phyloP scores from a whole-genome alignment of 768 basidiomycete genomes.

The Lepiota brunneoincarnata region DNA sequence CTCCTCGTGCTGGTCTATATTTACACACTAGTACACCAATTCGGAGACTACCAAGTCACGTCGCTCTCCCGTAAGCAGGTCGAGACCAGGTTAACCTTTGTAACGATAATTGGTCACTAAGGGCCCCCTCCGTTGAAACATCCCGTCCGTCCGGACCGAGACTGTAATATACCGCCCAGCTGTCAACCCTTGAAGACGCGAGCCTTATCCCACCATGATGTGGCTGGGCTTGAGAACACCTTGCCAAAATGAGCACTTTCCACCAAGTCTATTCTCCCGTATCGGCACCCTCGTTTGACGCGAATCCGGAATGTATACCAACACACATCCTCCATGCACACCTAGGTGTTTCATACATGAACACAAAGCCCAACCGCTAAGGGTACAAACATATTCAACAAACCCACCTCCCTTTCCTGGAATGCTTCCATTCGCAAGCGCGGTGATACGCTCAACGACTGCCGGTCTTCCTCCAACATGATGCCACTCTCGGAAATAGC shows the following conservation, averaged over 20 bases:
- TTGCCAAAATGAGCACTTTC: constrained; percentile 6
- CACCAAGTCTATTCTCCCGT: constrained; percentile 5
- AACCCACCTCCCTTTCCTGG: too few relatives aligned
- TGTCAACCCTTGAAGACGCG: constrained; percentile 1
- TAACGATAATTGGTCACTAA: too few relatives aligned
- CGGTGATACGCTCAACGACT: constrained; percentile 18
- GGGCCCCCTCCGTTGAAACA: background rate
- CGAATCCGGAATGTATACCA: constrained; percentile 2
- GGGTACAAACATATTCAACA: background rate
- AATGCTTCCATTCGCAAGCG: constrained; percentile 8
- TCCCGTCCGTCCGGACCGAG: constrained; percentile 7
- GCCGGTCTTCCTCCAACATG: constrained; percentile 12
- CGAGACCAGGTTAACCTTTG: background rate
- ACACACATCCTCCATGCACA: background rate
- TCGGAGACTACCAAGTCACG: background rate
- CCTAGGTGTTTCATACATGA: background rate
- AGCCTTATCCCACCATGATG: constrained; percentile 9
- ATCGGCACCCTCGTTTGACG: constrained; percentile 7
- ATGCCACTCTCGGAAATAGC: constrained; percentile 30
- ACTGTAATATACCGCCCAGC: background rate
- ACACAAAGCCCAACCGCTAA: background rate
- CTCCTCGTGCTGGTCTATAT: background rate
- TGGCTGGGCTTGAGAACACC: constrained; percentile 10
- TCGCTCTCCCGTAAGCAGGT: background rate
- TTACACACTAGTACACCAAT: background rate